Conservation (phyloP, 352 stramenopile genomes). For the Pythium monospermum region DNA sequence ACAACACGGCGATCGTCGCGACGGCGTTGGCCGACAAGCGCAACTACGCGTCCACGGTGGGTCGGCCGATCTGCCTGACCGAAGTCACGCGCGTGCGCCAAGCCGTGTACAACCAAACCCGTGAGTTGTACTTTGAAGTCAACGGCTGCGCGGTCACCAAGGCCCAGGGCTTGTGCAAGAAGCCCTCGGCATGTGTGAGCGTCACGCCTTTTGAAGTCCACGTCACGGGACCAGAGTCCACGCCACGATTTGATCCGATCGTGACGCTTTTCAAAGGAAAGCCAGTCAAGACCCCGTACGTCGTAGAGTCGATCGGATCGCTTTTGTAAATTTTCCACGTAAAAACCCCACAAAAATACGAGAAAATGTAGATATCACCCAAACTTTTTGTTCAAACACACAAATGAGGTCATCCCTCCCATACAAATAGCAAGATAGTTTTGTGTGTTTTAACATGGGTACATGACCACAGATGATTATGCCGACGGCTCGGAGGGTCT, state of each 20-base stretch:
- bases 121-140: constrained; percentile 13
- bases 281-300: constrained; percentile 7
- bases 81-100: constrained; percentile 10
- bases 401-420: too few species aligned
- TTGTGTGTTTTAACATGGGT: too few species aligned
- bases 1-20: constrained; percentile 3
- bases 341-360: background rate
- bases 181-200: background rate
- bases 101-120: constrained; percentile 3
- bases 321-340: constrained; percentile 4
- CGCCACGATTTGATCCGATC: constrained; percentile 7
- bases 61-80: constrained; percentile 6
- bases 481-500: too few species aligned
- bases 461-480: too few species aligned
- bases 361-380: too few species aligned
- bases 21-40: constrained; percentile 3
- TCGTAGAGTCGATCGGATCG: constrained; percentile 6
- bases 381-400: too few species aligned
- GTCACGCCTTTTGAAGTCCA: constrained; percentile 10
- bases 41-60: constrained; percentile 2
- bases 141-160: constrained; percentile 4
- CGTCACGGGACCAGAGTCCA: constrained; percentile 2
- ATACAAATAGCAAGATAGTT: too few species aligned
- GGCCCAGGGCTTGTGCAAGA: background rate
- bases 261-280: background rate